These are phyloP conservation scores for Chrysanthemum seticuspe DNA, from an alignment of 129 eudicot species.

Conservation along the genomic window DNA sequence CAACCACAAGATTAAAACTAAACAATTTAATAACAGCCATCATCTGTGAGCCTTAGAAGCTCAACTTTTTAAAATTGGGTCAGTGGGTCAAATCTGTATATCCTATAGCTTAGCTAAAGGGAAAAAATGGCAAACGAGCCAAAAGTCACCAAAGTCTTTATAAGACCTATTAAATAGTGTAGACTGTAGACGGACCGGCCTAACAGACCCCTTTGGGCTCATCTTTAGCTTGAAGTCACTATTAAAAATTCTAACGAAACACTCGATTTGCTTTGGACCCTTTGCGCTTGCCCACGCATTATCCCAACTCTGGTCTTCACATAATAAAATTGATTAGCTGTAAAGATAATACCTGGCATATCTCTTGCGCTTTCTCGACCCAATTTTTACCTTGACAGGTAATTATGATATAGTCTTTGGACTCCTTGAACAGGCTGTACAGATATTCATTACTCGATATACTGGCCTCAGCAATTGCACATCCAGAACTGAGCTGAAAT, in stretches of 20 bases:
- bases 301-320: neutral
- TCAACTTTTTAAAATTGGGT: neutral
- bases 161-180: neutral
- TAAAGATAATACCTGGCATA: constrained; percentile 77
- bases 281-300: neutral
- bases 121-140: neutral
- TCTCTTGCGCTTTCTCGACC: constrained; percentile 73
- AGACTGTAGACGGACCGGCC: neutral
- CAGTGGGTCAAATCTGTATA: neutral
- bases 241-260: neutral
- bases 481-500: constrained; percentile 76
- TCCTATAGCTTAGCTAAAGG: neutral
- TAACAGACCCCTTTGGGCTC: neutral
- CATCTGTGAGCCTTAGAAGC: neutral
- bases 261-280: neutral
- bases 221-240: neutral
- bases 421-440: constrained; percentile 67
- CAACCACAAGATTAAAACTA: neutral
- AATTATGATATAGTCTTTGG: constrained; percentile 67
- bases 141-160: neutral
- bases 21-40: neutral
- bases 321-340: neutral
- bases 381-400: constrained; percentile 64
- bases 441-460: constrained; percentile 52
- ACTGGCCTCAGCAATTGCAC: constrained; percentile 70